Percentiles rank a stretch among this genome's conserved stretches.
Conservation (phyloP, 1,284 basidiomycete species). For the Austropuccinia psidii region DNA sequence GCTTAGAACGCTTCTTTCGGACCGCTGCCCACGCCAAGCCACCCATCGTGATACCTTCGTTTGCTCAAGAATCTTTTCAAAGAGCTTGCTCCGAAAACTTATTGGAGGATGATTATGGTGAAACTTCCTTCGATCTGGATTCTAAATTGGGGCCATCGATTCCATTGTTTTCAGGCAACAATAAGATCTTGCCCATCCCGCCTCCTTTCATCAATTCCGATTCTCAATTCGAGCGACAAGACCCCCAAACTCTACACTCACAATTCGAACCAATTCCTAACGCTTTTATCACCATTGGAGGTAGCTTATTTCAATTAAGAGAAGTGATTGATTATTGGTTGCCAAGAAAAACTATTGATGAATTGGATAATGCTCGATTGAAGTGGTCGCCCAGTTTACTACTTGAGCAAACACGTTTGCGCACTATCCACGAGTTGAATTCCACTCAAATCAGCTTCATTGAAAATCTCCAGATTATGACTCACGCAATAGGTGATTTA, state of each 20-base stretch:
- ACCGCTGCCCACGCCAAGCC: conserved; percentile 8
- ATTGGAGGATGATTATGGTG: neutral
- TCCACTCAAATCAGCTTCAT: conserved; percentile 15
- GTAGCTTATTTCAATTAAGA: conserved; percentile 25
- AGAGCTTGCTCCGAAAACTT: conserved; percentile 10
- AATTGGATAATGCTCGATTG: neutral
- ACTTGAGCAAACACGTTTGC: conserved; percentile 17
- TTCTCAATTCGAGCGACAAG: conserved; percentile 20
- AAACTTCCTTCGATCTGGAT: conserved; percentile 12
- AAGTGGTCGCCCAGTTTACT: conserved; percentile 22
- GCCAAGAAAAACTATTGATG: neutral
- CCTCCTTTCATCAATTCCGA: neutral
- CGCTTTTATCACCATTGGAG: conserved; percentile 12
- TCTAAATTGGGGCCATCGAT: conserved; percentile 7
- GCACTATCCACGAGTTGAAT: conserved; percentile 22
- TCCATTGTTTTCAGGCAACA: neutral
- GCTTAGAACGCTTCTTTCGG: conserved; percentile 17
- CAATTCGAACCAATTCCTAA: conserved; percentile 5
- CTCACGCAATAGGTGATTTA: conserved; percentile 23
- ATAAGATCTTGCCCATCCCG: conserved; percentile 2
- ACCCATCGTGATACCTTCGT: conserved; percentile 20
- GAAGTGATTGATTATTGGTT: conserved; percentile 35
- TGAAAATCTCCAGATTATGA: conserved; percentile 14
- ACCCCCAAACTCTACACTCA: conserved; percentile 8
- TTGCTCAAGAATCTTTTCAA: conserved; percentile 6